Conservation (phyloP, 2,329 filamentous ascomycete genomes). For the Diaporthe humulicola region DNA sequence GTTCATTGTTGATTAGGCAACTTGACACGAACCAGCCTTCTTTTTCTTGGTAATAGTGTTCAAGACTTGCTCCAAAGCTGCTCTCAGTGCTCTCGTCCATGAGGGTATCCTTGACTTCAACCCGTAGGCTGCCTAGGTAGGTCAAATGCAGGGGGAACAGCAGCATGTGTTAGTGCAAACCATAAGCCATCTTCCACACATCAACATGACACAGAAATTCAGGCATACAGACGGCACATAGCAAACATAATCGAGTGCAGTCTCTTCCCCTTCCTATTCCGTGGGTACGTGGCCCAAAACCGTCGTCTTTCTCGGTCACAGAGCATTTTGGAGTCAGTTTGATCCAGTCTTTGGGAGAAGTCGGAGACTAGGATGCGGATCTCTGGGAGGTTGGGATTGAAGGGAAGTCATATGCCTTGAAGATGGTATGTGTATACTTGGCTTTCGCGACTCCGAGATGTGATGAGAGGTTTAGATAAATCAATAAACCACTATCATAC, state of each 20-base stretch:
- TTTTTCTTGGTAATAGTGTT: background rate
- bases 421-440: background rate
- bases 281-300: background rate
- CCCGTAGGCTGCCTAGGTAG: background rate
- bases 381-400: background rate
- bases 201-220: background rate
- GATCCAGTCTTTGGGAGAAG: background rate
- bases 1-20: background rate
- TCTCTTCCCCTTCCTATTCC: background rate
- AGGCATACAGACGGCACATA: background rate
- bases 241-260: background rate
- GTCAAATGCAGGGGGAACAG: background rate
- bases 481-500: background rate
- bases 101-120: background rate
- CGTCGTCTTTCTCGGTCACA: background rate
- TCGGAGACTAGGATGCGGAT: background rate
- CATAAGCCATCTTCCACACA: background rate
- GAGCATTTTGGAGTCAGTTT: background rate
- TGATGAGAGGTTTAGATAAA: background rate
- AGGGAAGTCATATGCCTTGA: background rate
- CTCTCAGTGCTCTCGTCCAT: background rate
- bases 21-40: background rate
- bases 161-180: background rate
- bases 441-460: background rate
- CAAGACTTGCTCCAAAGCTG: background rate